Conservation (phyloP, 441 rosid genomes). For the Rhodomyrtus psidioides region DNA sequence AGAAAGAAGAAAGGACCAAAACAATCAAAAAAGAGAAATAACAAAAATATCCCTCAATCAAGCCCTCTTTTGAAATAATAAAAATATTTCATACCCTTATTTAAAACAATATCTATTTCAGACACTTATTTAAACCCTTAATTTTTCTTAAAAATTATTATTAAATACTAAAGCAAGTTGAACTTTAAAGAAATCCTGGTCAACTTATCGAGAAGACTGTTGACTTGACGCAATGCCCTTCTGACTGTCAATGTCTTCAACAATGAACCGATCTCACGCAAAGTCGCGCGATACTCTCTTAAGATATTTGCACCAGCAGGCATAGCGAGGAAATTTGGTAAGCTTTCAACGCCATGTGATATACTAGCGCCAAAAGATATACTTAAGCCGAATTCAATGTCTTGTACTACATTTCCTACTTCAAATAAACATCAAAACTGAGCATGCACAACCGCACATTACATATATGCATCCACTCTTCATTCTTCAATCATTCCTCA, state of each 20-base stretch:
- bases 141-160: neutral
- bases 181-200: neutral
- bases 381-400: neutral
- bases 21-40: too few relatives aligned
- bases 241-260: neutral
- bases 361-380: neutral
- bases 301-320: neutral
- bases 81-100: too few relatives aligned
- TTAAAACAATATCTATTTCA: too few relatives aligned
- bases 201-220: neutral
- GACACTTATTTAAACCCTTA: too few relatives aligned
- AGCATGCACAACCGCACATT: neutral
- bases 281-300: neutral
- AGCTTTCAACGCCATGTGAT: neutral
- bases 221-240: neutral
- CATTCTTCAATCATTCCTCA: conserved; percentile 20
- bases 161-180: neutral
- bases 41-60: too few relatives aligned
- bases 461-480: neutral
- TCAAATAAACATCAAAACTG: neutral
- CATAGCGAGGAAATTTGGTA: neutral
- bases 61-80: too few relatives aligned
- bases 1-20: too few relatives aligned
- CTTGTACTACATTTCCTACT: neutral
- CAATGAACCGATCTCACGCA: neutral